Evolutionary conservation across 164 flowering plant genomes (phyloP), one percentile per base, ranked within the genome.

Genomic region (Stephania japonica): DNA sequence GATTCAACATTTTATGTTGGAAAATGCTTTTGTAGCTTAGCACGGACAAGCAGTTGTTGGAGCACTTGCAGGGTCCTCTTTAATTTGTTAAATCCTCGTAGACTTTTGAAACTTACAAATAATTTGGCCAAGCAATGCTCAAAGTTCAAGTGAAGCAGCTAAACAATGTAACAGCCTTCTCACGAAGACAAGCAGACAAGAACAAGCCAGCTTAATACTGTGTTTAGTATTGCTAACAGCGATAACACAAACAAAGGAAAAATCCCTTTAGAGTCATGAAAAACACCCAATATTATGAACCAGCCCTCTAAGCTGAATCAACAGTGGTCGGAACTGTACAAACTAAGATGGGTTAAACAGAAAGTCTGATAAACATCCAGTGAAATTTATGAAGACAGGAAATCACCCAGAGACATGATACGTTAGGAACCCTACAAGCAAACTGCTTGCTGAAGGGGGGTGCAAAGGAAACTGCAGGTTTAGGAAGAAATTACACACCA

Each of bases 401-500:
- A 70, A 68, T 53, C 76, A 59, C 65, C 66, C 65, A 27, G 21
- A 74, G 64, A 59, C 64, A 73, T 63, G 42, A 70, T 38, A 70
- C 42, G 71, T 73, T 70, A 78, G 77, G 71, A 68, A 65, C 59
- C 75, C 50, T 56, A 71, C 25, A 68, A 49, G 23, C 64, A 41
- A 65, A 62, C 74, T 68, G 69, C 70, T 56, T 68, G 69, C 70
- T 56, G 69, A 72, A 42, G 76, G 69, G 69, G 42, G 73, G 64
- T 70, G 50, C 64, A 38, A 66, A 27, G 68, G 70, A 68, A 73
- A 61, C 68, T 76, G 68, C 78, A 74, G 68, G 70, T 69, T 76
- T 24, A 24, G 67, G 78, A 73, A 70, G 73, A 19, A 67, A 81
- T 67, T 78, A 76, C 81, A 78, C 77, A 73, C 50, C 68, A 71